These are phyloP conservation scores for Penicillium mononematosum DNA, from an alignment of 495 filamentous ascomycete species.

Conservation along the genomic window DNA sequence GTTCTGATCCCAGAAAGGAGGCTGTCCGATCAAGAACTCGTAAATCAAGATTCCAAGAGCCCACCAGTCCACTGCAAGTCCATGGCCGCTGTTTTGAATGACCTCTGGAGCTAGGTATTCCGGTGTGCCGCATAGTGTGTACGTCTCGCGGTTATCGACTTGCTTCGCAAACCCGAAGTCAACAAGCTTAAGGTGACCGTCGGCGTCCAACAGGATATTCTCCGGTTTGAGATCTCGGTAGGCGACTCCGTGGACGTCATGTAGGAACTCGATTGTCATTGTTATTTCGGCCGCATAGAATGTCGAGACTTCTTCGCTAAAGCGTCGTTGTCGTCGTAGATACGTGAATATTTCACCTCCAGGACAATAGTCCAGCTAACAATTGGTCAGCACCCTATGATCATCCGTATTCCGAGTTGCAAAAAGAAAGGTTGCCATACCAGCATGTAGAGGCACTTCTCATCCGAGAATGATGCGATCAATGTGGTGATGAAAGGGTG, in stretches of 20 bases:
- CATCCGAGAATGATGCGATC: slow-evolving; percentile 84
- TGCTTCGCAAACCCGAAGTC: slow-evolving; percentile 97
- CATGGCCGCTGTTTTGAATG: slow-evolving; percentile 92
- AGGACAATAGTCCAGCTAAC: slow-evolving; percentile 80
- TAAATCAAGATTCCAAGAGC: slow-evolving; percentile 93
- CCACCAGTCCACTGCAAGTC: slow-evolving; percentile 99
- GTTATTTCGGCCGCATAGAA: slow-evolving; percentile 98
- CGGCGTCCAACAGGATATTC: slow-evolving; percentile 86
- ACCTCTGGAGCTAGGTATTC: slow-evolving; percentile 97
- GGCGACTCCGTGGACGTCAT: slow-evolving; percentile 79
- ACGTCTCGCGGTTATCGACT: slow-evolving; percentile 66
- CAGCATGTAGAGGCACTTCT: slow-evolving; percentile 87
- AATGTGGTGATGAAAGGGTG: slow-evolving; percentile 96
- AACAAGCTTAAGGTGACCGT: slow-evolving; percentile 95
- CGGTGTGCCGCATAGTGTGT: slow-evolving; percentile 93
- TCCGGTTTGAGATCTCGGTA: slow-evolving; percentile 97
- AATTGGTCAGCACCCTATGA: slow-evolving; percentile 21
- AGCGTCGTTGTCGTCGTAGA: slow-evolving; percentile 78
- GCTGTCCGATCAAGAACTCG: slow-evolving; percentile 93
- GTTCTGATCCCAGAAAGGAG: slow-evolving; percentile 95
- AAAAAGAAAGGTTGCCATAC: slow-evolving; percentile 43
- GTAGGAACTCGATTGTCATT: slow-evolving; percentile 86
- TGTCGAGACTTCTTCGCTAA: slow-evolving; percentile 78
- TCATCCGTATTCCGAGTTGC: background rate
- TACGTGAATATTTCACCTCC: slow-evolving; percentile 97